These are phyloP conservation scores for Croton laevigatus DNA, from an alignment of 441 rosid species.

Conservation along the genomic window DNA sequence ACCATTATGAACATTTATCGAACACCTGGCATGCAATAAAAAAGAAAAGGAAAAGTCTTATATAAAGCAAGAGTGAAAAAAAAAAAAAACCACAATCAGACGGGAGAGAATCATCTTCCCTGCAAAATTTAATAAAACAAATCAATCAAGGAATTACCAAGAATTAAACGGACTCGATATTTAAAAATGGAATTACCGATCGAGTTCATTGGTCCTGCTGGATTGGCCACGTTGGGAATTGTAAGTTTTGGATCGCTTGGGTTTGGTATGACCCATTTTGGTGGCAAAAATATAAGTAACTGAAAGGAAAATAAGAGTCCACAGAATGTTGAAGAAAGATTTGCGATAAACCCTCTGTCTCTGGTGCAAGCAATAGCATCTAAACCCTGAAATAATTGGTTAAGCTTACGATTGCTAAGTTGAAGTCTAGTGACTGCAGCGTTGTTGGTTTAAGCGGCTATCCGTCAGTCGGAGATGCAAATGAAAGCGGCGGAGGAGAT, in stretches of 20 bases:
- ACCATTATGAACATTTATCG: constrained; percentile 19
- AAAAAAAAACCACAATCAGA: constrained; percentile 50
- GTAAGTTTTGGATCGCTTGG: constrained; percentile 50
- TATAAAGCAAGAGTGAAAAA: neutral
- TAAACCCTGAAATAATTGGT: no score
- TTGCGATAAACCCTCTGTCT: no score
- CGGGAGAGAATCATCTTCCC: constrained; percentile 90
- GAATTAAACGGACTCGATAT: neutral
- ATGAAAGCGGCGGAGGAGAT: neutral
- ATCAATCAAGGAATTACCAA: neutral
- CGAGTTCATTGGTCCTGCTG: constrained; percentile 43
- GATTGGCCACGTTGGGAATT: constrained; percentile 53
- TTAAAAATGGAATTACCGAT: constrained; percentile 31
- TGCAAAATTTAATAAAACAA: constrained; percentile 21
- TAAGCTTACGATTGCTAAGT: no score
- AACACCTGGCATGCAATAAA: constrained; percentile 21
- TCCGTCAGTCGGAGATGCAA: neutral
- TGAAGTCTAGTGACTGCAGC: no score
- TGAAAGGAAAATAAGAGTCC: no score
- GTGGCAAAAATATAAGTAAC: neutral
- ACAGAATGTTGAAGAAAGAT: no score
- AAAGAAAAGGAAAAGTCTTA: neutral
- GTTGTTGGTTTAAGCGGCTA: no score
- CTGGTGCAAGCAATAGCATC: no score
- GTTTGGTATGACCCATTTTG: constrained; percentile 67